phyloP scores from a whole-genome alignment of 2,329 filamentous ascomycete genomes.

The Scortechinia acanthostroma region DNA sequence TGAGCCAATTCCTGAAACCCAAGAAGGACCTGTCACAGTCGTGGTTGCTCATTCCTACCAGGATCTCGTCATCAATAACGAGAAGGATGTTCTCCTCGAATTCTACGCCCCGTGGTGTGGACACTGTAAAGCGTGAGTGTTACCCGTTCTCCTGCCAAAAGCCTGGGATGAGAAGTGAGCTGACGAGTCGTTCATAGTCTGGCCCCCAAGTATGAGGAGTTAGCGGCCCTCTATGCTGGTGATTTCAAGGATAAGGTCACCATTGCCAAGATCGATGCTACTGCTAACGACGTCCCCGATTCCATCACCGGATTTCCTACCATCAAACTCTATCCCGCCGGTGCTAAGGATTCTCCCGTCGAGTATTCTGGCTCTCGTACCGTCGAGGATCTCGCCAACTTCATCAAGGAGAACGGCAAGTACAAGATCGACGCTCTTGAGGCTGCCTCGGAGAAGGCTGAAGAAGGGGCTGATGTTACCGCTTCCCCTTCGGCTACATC shows the following conservation, averaged over 20 bases:
- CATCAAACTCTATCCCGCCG: conserved; percentile 95
- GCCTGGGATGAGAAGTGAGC: too few relatives aligned
- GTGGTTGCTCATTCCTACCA: conserved; percentile 93
- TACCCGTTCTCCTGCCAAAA: too few relatives aligned
- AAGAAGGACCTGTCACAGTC: conserved; percentile 80
- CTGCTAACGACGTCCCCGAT: conserved; percentile 90
- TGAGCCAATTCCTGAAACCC: conserved; percentile 86
- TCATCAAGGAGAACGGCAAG: conserved; percentile 92
- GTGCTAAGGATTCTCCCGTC: conserved; percentile 75
- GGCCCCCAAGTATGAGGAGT: conserved; percentile 92
- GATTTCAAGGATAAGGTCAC: conserved; percentile 77
- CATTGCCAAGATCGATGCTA: conserved; percentile 96
- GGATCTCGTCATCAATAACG: conserved; percentile 80
- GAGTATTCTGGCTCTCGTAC: conserved; percentile 85
- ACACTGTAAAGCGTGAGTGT: conserved; percentile 76
- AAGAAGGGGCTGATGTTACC: not conserved
- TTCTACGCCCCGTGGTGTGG: conserved; percentile 99
- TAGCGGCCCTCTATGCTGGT: conserved; percentile 71
- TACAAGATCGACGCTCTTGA: conserved; percentile 64
- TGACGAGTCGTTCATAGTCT: conserved; percentile 32
- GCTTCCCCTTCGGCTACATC: too few relatives aligned
- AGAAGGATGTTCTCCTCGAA: conserved; percentile 95
- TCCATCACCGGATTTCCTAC: conserved; percentile 97
- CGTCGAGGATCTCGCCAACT: conserved; percentile 82
- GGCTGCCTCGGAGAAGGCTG: not conserved